These are phyloP conservation scores for Clonostachys rosea DNA, from an alignment of 2,329 filamentous ascomycete genomes.

Conservation along the genomic window DNA sequence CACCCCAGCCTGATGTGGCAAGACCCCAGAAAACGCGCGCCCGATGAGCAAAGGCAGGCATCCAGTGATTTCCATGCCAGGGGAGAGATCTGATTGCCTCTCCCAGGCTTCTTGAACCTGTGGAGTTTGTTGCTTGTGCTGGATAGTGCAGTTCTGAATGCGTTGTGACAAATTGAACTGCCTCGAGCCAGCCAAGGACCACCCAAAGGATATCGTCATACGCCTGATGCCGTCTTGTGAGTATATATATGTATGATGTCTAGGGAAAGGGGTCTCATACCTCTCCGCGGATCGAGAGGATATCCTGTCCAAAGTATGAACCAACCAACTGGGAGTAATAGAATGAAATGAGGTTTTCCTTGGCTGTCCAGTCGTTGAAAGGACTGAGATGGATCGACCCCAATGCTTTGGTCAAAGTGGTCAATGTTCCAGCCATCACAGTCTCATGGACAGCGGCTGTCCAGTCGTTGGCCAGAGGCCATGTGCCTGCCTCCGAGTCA, in stretches of 20 bases:
- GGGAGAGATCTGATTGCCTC: constrained; percentile 31
- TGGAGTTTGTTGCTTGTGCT: constrained; percentile 10
- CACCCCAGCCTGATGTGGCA: constrained; percentile 76
- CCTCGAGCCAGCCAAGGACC: constrained; percentile 84
- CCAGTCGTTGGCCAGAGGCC: constrained; percentile 89
- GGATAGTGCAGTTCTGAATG: constrained; percentile 62
- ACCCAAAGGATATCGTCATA: constrained; percentile 97
- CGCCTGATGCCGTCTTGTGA: constrained; percentile 43
- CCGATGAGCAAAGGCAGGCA: constrained; percentile 74
- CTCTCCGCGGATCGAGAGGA: constrained; percentile 64
- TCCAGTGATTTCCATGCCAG: constrained; percentile 78
- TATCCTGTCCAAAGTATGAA: constrained; percentile 86
- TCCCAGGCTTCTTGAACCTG: constrained; percentile 6
- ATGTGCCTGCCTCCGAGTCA: constrained; percentile 70
- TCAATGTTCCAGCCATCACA: constrained; percentile 68
- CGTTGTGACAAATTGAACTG: constrained; percentile 68
- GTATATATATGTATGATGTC: neutral
- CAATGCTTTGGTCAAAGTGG: constrained; percentile 62
- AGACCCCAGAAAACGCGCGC: constrained; percentile 83
- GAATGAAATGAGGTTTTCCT: constrained; percentile 76
- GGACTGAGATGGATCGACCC: constrained; percentile 22
- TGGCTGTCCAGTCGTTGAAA: constrained; percentile 39
- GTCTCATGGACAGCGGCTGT: constrained; percentile 83
- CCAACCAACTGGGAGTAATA: constrained; percentile 74
- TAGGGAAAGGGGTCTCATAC: constrained; percentile 10